phyloP scores from a whole-genome alignment of 163 green algal genomes.

The Scenedesmus sp. region DNA sequence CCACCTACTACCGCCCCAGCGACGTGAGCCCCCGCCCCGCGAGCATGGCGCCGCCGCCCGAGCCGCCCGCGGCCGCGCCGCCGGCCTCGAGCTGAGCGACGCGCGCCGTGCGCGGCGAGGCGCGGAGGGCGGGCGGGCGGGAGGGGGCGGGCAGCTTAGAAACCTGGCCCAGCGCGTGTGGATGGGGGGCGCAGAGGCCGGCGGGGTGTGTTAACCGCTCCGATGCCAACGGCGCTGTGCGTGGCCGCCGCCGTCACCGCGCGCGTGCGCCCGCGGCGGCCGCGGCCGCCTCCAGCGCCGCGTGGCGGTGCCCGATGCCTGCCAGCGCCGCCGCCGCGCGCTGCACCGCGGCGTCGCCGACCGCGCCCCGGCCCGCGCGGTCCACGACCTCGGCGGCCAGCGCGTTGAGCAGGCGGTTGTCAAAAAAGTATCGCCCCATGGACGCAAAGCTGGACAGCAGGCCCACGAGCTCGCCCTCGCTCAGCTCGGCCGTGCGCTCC shows the following conservation, averaged over 20 bases:
- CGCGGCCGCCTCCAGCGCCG: too few relatives aligned
- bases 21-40: conserved; percentile 25
- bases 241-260: too few relatives aligned
- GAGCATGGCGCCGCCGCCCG: conserved; percentile 26
- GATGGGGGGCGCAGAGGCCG: too few relatives aligned
- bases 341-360: neutral
- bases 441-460: conserved; percentile 7
- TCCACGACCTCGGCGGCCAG: conserved; percentile 25
- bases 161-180: too few relatives aligned
- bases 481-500: conserved; percentile 12
- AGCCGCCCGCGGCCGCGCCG: neutral
- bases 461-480: conserved; percentile 4
- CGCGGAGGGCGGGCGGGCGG: too few relatives aligned
- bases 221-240: too few relatives aligned
- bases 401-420: conserved; percentile 18
- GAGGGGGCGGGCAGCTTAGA: too few relatives aligned
- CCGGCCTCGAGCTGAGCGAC: neutral
- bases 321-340: neutral
- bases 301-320: conserved; percentile 21
- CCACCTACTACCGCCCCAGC: conserved; percentile 20
- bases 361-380: neutral
- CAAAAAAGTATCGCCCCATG: conserved; percentile 38
- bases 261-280: too few relatives aligned
- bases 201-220: too few relatives aligned
- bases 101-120: too few relatives aligned